Evolutionary conservation across 805 yeast genomes (phyloP), one percentile per base, ranked within the genome.

Genomic region (Debaryomyces prosopidis): DNA sequence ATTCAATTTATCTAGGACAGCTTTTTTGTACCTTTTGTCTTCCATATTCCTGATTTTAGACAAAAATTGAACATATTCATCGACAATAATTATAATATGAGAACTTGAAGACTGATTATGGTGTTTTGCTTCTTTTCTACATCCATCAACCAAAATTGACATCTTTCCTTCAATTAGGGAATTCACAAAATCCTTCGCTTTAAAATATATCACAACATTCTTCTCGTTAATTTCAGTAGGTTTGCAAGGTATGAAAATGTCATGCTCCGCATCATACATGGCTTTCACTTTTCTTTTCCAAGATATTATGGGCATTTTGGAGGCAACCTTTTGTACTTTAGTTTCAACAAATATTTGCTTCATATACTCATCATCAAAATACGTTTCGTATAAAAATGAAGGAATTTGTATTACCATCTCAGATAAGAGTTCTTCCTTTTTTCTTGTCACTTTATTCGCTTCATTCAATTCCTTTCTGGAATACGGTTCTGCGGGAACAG

Each of bases 251-350:
- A 79, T 70, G 51, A 82, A 85, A 0, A 76, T 54, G 47, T 82
- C 87, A 20, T 68, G 66, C 1, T 57, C 57, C 8, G 64, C 50
- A 53, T 80, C 77, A 59, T 82, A 85, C 0, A 56, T 57, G 0
- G 86, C 76, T 16, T 62, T 68, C 4, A 76, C 69, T 14, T 64
- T 65, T 35, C 91, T 63, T 40, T 73, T 67, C 79, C 87, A 84
- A 39, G 64, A 60, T 1, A 84, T 71, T 3, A 75, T 43, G 0
- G 85, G 85, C 2, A 68, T 44, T 12, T 61, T 39, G 8, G 43
- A n/a, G 36, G 50, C 45, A 18, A 48, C 57, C 26, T 52, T 59
- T 42, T 62, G 50, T 39, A 62, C 47, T 27, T 57, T 34, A 39
- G 75, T 52, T 40, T 46, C 46, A 23, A n/a, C 61, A 52, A 52